Evolutionary conservation across 352 stramenopile species (phyloP).

Genomic region (Poterioochromonas sp.): DNA sequence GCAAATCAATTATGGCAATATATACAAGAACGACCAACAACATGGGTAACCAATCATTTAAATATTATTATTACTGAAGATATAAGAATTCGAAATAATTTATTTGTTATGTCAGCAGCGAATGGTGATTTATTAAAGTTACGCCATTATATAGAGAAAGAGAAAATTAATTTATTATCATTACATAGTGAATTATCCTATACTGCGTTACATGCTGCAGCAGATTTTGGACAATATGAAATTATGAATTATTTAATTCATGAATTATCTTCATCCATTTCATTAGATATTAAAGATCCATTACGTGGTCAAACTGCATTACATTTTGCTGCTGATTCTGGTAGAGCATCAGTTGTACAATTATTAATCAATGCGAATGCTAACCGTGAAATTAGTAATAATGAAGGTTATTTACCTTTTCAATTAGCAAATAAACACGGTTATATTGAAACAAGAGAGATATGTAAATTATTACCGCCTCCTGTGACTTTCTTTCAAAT

Average conservation of each 20-base stretch:
- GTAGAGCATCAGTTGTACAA: background rate
- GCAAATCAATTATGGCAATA: background rate
- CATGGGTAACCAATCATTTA: constrained; percentile 12
- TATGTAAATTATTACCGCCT: background rate
- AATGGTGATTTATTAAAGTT: background rate
- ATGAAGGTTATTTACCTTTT: background rate
- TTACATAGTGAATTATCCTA: background rate
- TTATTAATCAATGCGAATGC: background rate
- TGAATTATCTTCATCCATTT: background rate
- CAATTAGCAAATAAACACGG: background rate
- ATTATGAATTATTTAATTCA: background rate
- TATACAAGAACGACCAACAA: background rate
- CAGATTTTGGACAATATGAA: constrained; percentile 25
- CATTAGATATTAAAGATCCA: background rate
- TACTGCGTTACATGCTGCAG: constrained; percentile 24
- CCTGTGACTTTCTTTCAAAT: background rate
- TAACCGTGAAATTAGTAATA: background rate
- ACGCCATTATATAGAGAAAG: background rate
- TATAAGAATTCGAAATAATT: background rate
- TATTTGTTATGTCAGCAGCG: constrained; percentile 14
- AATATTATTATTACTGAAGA: constrained; percentile 1
- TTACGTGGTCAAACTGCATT: background rate
- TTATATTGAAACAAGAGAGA: background rate
- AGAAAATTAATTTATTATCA: background rate
- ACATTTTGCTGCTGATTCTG: constrained; percentile 3